phyloP scores from a whole-genome alignment of 2,329 filamentous ascomycete genomes.

The Alternaria ethzedia region DNA sequence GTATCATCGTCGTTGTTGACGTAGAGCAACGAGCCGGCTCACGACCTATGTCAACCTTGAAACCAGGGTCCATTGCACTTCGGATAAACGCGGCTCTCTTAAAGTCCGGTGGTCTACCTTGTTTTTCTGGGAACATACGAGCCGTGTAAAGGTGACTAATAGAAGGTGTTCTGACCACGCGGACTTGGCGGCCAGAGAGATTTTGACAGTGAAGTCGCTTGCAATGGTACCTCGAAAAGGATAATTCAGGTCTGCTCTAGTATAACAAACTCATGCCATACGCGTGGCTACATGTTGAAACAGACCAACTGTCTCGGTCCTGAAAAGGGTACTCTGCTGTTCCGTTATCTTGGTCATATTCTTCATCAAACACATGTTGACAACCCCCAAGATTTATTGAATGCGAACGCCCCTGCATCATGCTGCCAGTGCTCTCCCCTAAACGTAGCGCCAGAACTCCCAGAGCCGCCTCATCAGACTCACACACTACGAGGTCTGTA shows the following conservation, averaged over 20 bases:
- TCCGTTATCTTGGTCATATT: not conserved
- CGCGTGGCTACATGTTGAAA: constrained; percentile 7
- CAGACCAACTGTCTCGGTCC: not conserved
- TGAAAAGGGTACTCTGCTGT: not conserved
- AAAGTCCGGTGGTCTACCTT: not conserved
- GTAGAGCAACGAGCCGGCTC: not conserved
- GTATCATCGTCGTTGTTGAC: not conserved
- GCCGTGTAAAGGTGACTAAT: not conserved
- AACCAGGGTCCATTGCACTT: not conserved
- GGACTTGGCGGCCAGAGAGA: not conserved
- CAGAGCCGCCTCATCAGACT: not conserved
- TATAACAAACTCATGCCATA: constrained; percentile 1
- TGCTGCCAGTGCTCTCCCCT: not conserved
- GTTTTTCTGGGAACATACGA: not conserved
- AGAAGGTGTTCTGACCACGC: not conserved
- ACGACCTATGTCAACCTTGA: not conserved
- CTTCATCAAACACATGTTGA: not conserved
- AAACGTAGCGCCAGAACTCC: constrained; percentile 4
- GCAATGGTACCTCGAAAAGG: not conserved
- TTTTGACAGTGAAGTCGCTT: not conserved
- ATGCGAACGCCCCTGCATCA: constrained; percentile 3
- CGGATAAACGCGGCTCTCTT: not conserved
- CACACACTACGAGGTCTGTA: constrained; percentile 49
- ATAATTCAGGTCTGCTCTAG: not conserved
- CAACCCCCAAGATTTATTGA: not conserved